phyloP scores from a whole-genome alignment of 1,284 basidiomycete species.

The Ceratobasidium sp. region DNA sequence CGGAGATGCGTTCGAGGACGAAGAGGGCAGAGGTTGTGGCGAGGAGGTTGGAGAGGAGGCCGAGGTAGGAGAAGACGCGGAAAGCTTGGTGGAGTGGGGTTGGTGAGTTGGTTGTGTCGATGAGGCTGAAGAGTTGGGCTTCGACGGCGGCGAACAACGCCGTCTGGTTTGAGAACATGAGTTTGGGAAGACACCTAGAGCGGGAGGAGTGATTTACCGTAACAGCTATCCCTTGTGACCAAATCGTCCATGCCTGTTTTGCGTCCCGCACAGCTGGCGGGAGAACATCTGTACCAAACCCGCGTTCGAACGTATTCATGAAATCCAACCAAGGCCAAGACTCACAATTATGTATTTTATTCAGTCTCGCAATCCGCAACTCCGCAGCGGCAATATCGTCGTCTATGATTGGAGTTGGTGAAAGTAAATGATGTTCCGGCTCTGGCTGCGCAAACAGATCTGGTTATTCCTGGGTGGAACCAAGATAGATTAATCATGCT shows the following conservation, averaged over 20 bases:
- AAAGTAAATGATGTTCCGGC: not conserved
- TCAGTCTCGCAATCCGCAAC: not conserved
- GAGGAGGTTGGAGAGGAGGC: conserved; percentile 36
- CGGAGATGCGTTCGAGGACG: conserved; percentile 39
- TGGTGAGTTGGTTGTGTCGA: conserved; percentile 1
- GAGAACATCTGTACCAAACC: conserved; percentile 20
- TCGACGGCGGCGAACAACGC: conserved; percentile 42
- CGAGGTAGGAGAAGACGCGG: conserved; percentile 34
- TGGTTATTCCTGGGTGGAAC: not conserved
- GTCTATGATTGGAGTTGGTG: not conserved
- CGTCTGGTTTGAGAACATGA: conserved; percentile 8
- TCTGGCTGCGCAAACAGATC: conserved; percentile 3
- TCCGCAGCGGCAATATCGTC: not conserved
- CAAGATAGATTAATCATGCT: not conserved
- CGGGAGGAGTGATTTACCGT: conserved; percentile 5
- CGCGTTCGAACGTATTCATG: too few relatives aligned
- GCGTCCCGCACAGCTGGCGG: conserved; percentile 39
- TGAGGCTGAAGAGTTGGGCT: conserved; percentile 40
- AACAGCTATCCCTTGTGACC: conserved; percentile 42
- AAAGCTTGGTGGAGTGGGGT: conserved; percentile 27
- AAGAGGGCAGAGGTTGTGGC: conserved; percentile 42
- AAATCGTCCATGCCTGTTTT: conserved; percentile 38
- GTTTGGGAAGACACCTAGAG: not conserved
- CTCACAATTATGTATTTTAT: conserved; percentile 25
- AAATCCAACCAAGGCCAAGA: not conserved